phyloP scores from a whole-genome alignment of 2,329 filamentous ascomycete species.

The Trichophyton verrucosum region DNA sequence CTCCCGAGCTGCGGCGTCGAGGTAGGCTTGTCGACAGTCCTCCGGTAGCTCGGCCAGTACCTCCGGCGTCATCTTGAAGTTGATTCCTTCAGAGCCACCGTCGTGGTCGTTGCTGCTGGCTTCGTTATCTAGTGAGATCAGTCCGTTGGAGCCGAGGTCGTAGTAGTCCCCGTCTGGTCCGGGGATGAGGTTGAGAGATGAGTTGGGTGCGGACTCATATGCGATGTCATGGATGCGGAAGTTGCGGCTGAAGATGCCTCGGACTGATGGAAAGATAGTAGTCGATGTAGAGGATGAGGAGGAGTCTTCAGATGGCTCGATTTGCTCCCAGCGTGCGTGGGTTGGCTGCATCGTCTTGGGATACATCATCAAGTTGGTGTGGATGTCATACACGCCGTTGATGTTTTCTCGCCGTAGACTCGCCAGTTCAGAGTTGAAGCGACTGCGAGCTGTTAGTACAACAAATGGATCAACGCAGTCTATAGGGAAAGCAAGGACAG shows the following conservation, averaged over 20 bases:
- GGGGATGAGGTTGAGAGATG: slow-evolving; percentile 44
- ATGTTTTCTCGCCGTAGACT: slow-evolving; percentile 56
- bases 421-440: slow-evolving; percentile 68
- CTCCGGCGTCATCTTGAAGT: slow-evolving; percentile 20
- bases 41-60: slow-evolving; percentile 33
- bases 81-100: neutral
- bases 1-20: slow-evolving; percentile 54
- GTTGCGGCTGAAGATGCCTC: slow-evolving; percentile 47
- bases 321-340: slow-evolving; percentile 66
- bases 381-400: slow-evolving; percentile 76
- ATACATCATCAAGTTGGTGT: slow-evolving; percentile 85
- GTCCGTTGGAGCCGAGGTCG: slow-evolving; percentile 36
- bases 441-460: slow-evolving; percentile 39
- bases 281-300: slow-evolving; percentile 4
- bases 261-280: slow-evolving; percentile 42
- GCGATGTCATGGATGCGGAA: slow-evolving; percentile 51
- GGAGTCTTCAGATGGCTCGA: slow-evolving; percentile 34
- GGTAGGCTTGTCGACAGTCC: slow-evolving; percentile 57
- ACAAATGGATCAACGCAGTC: too few relatives aligned
- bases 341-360: slow-evolving; percentile 83
- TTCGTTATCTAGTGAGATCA: slow-evolving; percentile 21
- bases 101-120: neutral
- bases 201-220: slow-evolving; percentile 46
- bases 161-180: slow-evolving; percentile 40
- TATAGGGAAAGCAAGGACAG: neutral